Conservation (phyloP, 2,329 filamentous ascomycete genomes). For the Trichoderma sp. region DNA sequence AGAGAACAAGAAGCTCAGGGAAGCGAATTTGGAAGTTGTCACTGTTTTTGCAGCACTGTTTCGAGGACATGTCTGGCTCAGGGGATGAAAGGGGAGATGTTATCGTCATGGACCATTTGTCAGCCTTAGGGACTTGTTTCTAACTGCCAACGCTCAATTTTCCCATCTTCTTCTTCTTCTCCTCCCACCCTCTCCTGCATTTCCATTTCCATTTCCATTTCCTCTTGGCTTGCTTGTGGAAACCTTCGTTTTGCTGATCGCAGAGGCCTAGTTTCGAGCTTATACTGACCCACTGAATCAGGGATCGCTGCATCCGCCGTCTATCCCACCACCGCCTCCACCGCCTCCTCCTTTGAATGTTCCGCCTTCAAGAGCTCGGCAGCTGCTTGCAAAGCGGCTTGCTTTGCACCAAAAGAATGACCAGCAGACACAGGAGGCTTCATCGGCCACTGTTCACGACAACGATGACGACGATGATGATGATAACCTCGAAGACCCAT, state of each 20-base stretch:
- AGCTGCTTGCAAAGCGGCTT: slow-evolving; percentile 87
- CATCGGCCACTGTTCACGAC: slow-evolving; percentile 47
- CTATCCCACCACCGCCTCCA: slow-evolving; percentile 61
- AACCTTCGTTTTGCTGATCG: slow-evolving; percentile 28
- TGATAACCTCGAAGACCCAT: slow-evolving; percentile 48
- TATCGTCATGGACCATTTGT: slow-evolving; percentile 31
- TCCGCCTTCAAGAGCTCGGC: slow-evolving; percentile 80
- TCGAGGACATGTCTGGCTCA: slow-evolving; percentile 28
- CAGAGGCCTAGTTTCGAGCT: slow-evolving; percentile 56
- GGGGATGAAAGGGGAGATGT: slow-evolving; percentile 21
- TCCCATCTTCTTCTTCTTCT: slow-evolving; percentile 14
- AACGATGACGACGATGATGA: slow-evolving; percentile 49
- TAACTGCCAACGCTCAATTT: slow-evolving; percentile 29
- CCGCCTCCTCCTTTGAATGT: slow-evolving; percentile 83
- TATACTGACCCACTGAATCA: slow-evolving; percentile 61
- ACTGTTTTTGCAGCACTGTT: slow-evolving; percentile 21
- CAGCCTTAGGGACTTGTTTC: slow-evolving; percentile 29
- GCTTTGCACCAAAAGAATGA: slow-evolving; percentile 72
- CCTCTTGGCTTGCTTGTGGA: neutral
- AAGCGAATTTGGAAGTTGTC: slow-evolving; percentile 15
- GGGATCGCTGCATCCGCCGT: slow-evolving; percentile 58
- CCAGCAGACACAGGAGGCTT: slow-evolving; percentile 51
- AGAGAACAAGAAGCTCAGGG: slow-evolving; percentile 21
- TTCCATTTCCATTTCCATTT: neutral
- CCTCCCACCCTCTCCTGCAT: slow-evolving; percentile 21